Evolutionary conservation across 2,329 filamentous ascomycete genomes (phyloP).

Genomic region (Pochonia chlamydosporia): DNA sequence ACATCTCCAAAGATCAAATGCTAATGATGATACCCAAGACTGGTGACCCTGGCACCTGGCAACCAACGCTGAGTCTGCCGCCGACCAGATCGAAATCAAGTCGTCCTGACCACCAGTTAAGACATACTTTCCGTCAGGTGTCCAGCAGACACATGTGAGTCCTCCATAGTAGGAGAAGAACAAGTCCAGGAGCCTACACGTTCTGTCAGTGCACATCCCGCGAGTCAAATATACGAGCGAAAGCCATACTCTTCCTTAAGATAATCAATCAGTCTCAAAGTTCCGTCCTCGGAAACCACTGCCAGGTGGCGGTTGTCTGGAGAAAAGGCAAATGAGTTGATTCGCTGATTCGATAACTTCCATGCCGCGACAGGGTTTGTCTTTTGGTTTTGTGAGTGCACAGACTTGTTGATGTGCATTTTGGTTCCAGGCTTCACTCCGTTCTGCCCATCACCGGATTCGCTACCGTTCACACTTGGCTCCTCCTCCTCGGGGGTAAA

Average conservation of each 20-base stretch:
- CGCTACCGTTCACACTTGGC: conserved; percentile 60
- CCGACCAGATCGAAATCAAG: conserved; percentile 90
- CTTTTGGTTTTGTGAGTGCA: conserved; percentile 90
- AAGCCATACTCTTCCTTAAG: conserved; percentile 71
- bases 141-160: conserved; percentile 92
- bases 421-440: conserved; percentile 30
- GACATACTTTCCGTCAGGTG: conserved; percentile 92
- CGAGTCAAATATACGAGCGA: conserved; percentile 6
- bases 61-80: conserved; percentile 76
- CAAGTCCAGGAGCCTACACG: conserved; percentile 67
- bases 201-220: conserved; percentile 8
- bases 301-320: conserved; percentile 84
- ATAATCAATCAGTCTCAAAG: conserved; percentile 85
- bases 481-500: conserved; percentile 65
- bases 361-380: conserved; percentile 86
- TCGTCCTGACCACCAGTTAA: conserved; percentile 95
- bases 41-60: conserved; percentile 93
- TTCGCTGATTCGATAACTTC: conserved; percentile 86
- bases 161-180: conserved; percentile 93
- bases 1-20: conserved; percentile 95
- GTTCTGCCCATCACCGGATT: conserved; percentile 30
- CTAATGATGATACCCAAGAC: conserved; percentile 89
- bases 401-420: conserved; percentile 79
- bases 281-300: conserved; percentile 86
- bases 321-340: conserved; percentile 89